Conservation (phyloP, 192 early-diverging fungal species). For the Coemansia sp. region DNA sequence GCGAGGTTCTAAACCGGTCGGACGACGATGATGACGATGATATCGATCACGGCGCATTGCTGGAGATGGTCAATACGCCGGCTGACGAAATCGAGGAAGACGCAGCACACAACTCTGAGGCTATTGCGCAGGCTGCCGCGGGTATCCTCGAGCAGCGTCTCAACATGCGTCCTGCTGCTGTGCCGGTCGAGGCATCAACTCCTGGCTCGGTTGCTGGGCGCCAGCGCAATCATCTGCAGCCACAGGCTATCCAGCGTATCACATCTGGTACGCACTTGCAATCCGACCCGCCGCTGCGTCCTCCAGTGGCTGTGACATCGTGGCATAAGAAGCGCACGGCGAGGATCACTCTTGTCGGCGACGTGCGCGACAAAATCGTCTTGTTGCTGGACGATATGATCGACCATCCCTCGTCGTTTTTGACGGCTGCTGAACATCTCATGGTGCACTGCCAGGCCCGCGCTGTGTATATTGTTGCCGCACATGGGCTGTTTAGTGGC, state of each 20-base stretch:
- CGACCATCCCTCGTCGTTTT: constrained; percentile 86
- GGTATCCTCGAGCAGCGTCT: constrained; percentile 46
- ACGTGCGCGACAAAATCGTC: constrained; percentile 82
- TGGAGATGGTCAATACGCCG: constrained; percentile 61
- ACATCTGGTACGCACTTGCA: constrained; percentile 57
- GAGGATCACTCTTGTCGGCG: constrained; percentile 87
- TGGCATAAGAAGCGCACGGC: constrained; percentile 61
- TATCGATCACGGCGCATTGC: constrained; percentile 48
- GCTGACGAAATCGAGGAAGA: constrained; percentile 34
- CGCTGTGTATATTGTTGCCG: constrained; percentile 88
- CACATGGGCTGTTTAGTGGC: constrained; percentile 92
- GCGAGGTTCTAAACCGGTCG: constrained; percentile 54
- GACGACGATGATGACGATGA: constrained; percentile 55
- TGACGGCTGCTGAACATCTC: constrained; percentile 90
- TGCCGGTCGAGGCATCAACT: constrained; percentile 25
- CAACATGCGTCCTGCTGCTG: constrained; percentile 30
- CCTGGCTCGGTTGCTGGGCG: not conserved
- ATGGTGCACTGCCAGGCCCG: constrained; percentile 80
- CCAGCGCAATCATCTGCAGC: constrained; percentile 16
- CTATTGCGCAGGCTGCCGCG: constrained; percentile 35
- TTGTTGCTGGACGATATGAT: constrained; percentile 98
- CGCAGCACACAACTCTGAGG: constrained; percentile 41
- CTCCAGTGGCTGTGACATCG: constrained; percentile 55
- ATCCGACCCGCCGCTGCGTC: constrained; percentile 53
- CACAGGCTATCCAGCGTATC: constrained; percentile 44